Base-by-base conservation (phyloP, 352 stramenopile genomes). In the Phytophthora hybrid region DNA sequence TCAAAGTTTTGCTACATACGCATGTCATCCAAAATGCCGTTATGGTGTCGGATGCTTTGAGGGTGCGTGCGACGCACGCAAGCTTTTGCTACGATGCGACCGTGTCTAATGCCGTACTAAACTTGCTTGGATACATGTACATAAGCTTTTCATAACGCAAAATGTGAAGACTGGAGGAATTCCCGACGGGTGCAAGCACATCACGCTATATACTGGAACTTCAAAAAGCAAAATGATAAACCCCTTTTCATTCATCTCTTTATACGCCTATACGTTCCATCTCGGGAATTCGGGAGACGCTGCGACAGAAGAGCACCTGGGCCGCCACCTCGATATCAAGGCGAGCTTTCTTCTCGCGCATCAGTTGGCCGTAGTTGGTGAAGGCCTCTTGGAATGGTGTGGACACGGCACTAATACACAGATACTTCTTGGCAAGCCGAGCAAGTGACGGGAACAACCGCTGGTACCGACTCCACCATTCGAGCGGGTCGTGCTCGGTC, bases 231-330 rank as follows among this genome's bases (percentile, higher is more conserved):
- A 26, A 26, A 41, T 41, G 34, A 41, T 41, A 8, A 41, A 41
- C 0, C 23, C 23, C 23, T 26, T 3, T 26, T 26, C 23, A 13
- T 16, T 41, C 9, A 16, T 41, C 34, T 41, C 34, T 61, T 73
- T 78, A 91, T 21, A 90, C 86, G 59, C 91, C 91, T 66, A 95
- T 93, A 41, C 88, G 88, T 44, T 95, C 86, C 86, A 95, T 95
- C 72, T 95, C 89, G 13, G 87, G 85, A 44, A 95, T 93, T 8
- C 86, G 72, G 41, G 83, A 93, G 3, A 92, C 88, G 46, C 86
- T 93, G 46, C 87, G 84, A 63, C 87, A 92, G 63, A 95, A 95
- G 21, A 95, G 74, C 46, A 93, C 88, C 69, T 93, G 87, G 16
- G 85, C 85, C 18, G 86, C 85, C 5, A 95, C 84, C 70, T 94